Evolutionary conservation across 768 basidiomycete genomes (phyloP).

Genomic region (Tephrocybe sp.): DNA sequence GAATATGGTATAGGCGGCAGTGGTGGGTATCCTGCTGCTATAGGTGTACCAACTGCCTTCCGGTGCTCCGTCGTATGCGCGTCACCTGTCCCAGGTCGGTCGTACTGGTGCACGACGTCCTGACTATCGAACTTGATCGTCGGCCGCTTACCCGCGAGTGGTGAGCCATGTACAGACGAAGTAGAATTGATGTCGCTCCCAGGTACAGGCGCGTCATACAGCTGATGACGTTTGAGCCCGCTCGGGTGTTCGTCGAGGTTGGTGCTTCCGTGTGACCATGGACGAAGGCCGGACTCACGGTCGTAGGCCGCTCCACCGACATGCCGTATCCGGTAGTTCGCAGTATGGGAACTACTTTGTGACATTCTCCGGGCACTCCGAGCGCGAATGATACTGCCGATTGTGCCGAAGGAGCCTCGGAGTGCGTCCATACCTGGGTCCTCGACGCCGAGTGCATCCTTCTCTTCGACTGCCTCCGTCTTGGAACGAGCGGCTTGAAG

Average conservation of each 20-base stretch:
- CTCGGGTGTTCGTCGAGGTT: conserved; percentile 25
- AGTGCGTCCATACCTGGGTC: conserved; percentile 94
- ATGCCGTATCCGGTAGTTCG: conserved; percentile 32
- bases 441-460: conserved; percentile 62
- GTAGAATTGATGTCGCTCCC: conserved; percentile 39
- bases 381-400: conserved; percentile 88
- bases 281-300: conserved; percentile 22
- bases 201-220: conserved; percentile 89
- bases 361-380: conserved; percentile 53
- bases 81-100: conserved; percentile 50
- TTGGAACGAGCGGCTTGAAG: conserved; percentile 80
- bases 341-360: conserved; percentile 37
- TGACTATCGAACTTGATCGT: conserved; percentile 78
- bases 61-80: conserved; percentile 46
- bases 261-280: conserved; percentile 7
- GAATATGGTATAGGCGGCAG: conserved; percentile 29
- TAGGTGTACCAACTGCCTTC: conserved; percentile 33
- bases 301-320: conserved; percentile 33
- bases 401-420: conserved; percentile 86
- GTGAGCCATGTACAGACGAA: conserved; percentile 32
- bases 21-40: conserved; percentile 31
- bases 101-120: conserved; percentile 77
- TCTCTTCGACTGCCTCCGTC: conserved; percentile 72
- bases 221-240: conserved; percentile 74
- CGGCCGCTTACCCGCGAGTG: conserved; percentile 40